Base-by-base conservation (phyloP, 768 basidiomycete species). In the Cystobasidiopsis lactophilus region DNA sequence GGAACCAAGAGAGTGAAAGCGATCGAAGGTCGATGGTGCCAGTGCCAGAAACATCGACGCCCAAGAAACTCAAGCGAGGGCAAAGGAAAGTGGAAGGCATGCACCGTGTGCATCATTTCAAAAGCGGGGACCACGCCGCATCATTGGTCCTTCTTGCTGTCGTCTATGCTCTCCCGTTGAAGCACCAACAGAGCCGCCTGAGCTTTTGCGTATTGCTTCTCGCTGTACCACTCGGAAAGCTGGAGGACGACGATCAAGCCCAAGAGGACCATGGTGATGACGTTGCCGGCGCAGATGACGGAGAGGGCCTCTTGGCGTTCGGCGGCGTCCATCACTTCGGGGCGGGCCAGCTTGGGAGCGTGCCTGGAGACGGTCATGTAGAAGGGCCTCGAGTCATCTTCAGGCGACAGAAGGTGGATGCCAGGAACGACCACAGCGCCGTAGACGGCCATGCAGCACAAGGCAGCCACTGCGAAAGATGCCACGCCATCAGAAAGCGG, bases 131-230 rank as follows among this genome's bases (percentile, higher is more conserved):
- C n/a, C 41, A n/a, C n/a, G n/a, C n/a, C n/a, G n/a, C n/a, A n/a
- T 43, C 26, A 43, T 43, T 47, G 45, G 11, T 13, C 23, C 45
- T 47, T 47, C 45, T 47, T 47, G 7, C 14, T n/a, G 23, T 9
- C n/a, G 16, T 23, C n/a, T n/a, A n/a, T n/a, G n/a, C n/a, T n/a
- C n/a, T n/a, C n/a, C n/a, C n/a, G n/a, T n/a, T n/a, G n/a, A n/a
- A n/a, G n/a, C n/a, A n/a, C n/a, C n/a, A n/a, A n/a, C n/a, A n/a
- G n/a, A n/a, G n/a, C n/a, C n/a, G n/a, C n/a, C n/a, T n/a, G n/a
- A n/a, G n/a, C n/a, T n/a, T n/a, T n/a, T n/a, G n/a, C n/a, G n/a
- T 47, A 18, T 26, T 29, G 45, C 45, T 47, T 47, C 30, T 47
- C 45, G 4, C 11, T 26, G 14, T 21, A 21, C 45, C 45, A 47